phyloP scores from a whole-genome alignment of 345 rosid species.

The Theobroma cacao region DNA sequence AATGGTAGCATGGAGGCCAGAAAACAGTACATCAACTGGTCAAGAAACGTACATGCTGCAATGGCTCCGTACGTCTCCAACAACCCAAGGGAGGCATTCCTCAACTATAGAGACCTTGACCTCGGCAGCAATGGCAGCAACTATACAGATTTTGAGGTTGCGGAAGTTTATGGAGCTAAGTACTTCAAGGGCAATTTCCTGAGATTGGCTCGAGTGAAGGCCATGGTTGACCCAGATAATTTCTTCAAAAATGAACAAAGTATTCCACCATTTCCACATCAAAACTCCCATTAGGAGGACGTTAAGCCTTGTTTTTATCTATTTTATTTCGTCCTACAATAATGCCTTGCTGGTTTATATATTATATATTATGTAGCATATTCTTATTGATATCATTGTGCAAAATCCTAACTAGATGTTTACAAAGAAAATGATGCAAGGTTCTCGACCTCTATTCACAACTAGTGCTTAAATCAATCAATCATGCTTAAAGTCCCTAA shows the following conservation, averaged over 20 bases:
- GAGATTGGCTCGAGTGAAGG: slow-evolving; percentile 34
- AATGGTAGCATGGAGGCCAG: slow-evolving; percentile 8
- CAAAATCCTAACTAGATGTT: too few relatives aligned
- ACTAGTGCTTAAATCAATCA: too few relatives aligned
- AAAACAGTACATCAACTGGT: slow-evolving; percentile 17
- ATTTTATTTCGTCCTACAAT: too few relatives aligned
- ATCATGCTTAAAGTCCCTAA: too few relatives aligned
- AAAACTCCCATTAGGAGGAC: too few relatives aligned
- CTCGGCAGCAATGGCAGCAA: slow-evolving; percentile 31
- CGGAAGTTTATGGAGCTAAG: slow-evolving; percentile 34
- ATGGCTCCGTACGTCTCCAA: slow-evolving; percentile 47
- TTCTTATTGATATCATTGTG: too few relatives aligned
- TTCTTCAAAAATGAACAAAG: slow-evolving; percentile 40
- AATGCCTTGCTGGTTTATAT: too few relatives aligned
- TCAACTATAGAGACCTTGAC: slow-evolving; percentile 69
- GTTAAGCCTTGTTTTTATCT: too few relatives aligned
- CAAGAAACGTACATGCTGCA: slow-evolving; percentile 22
- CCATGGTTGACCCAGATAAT: slow-evolving; percentile 35
- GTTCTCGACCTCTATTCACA: too few relatives aligned
- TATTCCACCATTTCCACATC: slow-evolving; percentile 22
- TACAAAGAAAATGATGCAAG: too few relatives aligned
- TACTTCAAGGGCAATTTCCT: slow-evolving; percentile 37
- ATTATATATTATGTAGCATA: too few relatives aligned
- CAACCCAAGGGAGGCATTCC: slow-evolving; percentile 55
- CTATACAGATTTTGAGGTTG: slow-evolving; percentile 21